These are phyloP conservation scores for Vaccinium myrtillus DNA, from an alignment of 148 eudicot species.

Conservation along the genomic window DNA sequence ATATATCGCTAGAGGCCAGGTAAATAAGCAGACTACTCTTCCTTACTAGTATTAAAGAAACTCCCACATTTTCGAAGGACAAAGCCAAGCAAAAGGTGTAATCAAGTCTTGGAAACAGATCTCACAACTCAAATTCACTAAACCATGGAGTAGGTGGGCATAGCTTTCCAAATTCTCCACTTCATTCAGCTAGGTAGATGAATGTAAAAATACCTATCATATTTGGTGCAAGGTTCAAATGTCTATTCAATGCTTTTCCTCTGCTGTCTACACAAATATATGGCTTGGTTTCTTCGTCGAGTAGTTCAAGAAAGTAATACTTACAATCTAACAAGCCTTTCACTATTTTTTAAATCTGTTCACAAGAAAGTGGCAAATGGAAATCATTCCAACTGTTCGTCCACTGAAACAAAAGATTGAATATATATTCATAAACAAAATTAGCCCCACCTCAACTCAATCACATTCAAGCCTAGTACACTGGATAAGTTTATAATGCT, in stretches of 20 bases:
- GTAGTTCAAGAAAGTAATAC: not conserved
- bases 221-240: not conserved
- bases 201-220: not conserved
- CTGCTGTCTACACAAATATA: not conserved
- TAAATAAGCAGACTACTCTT: too few species aligned
- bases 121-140: not conserved
- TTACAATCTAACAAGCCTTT: not conserved
- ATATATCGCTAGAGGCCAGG: too few species aligned
- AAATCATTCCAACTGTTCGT: slow-evolving; percentile 2
- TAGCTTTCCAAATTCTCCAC: not conserved
- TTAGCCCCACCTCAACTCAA: not conserved
- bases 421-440: not conserved
- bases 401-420: not conserved
- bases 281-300: not conserved
- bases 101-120: slow-evolving; percentile 3
- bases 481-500: not conserved
- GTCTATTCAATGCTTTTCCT: not conserved
- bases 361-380: not conserved
- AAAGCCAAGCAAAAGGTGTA: too few species aligned
- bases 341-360: not conserved
- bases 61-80: too few species aligned
- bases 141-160: not conserved
- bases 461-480: not conserved
- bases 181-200: slow-evolving; percentile 3
- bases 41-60: too few species aligned